A percentile compares a stretch with the other conserved stretches of the same genome.
Conservation (phyloP, 495 filamentous ascomycete species). For the Tuber indicum region DNA sequence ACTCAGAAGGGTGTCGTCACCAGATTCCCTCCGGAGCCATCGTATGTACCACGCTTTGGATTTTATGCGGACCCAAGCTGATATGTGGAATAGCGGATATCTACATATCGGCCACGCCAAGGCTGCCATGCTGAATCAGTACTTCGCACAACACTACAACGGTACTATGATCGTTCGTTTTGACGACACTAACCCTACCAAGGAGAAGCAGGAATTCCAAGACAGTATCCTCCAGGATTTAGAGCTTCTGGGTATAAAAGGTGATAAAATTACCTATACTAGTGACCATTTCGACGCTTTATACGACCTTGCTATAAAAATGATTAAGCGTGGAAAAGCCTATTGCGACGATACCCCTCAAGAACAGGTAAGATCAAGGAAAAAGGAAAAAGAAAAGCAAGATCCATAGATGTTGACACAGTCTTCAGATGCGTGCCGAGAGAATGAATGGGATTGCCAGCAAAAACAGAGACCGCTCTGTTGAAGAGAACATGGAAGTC, state of each 20-base stretch:
- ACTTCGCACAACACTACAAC: constrained; percentile 85
- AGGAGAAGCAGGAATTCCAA: constrained; percentile 88
- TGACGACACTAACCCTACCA: constrained; percentile 89
- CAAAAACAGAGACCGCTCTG: constrained; percentile 63
- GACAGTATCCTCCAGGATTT: constrained; percentile 83
- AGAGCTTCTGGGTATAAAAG: constrained; percentile 74
- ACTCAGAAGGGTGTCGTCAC: constrained; percentile 90
- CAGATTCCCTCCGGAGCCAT: constrained; percentile 92
- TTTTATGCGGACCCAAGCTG: constrained; percentile 12
- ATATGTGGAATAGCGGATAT: constrained; percentile 55
- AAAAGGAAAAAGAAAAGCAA: not conserved
- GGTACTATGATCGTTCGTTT: constrained; percentile 78
- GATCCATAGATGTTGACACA: not conserved
- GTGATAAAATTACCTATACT: constrained; percentile 70
- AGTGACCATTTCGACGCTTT: constrained; percentile 88
- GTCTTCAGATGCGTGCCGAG: constrained; percentile 64
- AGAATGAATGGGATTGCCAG: constrained; percentile 69
- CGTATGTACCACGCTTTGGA: constrained; percentile 49
- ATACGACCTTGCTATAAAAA: constrained; percentile 65
- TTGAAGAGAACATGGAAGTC: constrained; percentile 70
- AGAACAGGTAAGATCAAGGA: constrained; percentile 45
- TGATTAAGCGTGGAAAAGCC: constrained; percentile 78
- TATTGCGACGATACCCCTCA: constrained; percentile 88
- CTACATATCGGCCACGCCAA: constrained; percentile 93
- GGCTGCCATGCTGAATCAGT: constrained; percentile 85